These are phyloP conservation scores for Candida railenensis DNA, from an alignment of 805 yeast species.

Conservation along the genomic window DNA sequence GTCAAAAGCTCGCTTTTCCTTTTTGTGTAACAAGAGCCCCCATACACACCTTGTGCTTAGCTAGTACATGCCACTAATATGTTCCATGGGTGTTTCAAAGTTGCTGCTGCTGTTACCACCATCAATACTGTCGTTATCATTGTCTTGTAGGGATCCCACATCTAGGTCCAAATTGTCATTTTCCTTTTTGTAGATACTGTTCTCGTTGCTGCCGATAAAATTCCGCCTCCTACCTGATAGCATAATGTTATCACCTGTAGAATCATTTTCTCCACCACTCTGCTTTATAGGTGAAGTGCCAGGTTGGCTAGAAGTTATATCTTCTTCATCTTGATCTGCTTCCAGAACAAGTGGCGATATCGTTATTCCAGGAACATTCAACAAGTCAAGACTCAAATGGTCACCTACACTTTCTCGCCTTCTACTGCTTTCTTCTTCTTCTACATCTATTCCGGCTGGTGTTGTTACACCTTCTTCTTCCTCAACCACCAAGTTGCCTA, in stretches of 20 bases:
- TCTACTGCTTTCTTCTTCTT: neutral
- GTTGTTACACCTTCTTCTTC: neutral
- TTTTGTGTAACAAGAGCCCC: neutral
- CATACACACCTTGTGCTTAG: neutral
- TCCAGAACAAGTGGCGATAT: neutral
- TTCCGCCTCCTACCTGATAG: neutral
- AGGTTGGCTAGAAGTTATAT: neutral
- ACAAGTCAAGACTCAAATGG: neutral
- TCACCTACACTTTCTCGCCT: neutral
- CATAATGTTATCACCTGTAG: neutral
- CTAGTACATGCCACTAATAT: neutral
- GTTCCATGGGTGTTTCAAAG: neutral
- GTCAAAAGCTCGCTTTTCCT: neutral
- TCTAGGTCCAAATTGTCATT: neutral
- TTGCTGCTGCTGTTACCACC: neutral
- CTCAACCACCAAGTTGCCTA: neutral
- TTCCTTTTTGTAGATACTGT: neutral
- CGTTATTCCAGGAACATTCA: neutral
- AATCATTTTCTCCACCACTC: neutral
- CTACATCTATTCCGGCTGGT: neutral
- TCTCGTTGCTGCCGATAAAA: neutral
- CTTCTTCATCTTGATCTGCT: neutral
- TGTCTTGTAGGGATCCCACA: neutral
- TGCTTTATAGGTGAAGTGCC: neutral
- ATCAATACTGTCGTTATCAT: slow-evolving; percentile 1